Conservation (phyloP, 768 basidiomycete species). For the Boletus edulis region DNA sequence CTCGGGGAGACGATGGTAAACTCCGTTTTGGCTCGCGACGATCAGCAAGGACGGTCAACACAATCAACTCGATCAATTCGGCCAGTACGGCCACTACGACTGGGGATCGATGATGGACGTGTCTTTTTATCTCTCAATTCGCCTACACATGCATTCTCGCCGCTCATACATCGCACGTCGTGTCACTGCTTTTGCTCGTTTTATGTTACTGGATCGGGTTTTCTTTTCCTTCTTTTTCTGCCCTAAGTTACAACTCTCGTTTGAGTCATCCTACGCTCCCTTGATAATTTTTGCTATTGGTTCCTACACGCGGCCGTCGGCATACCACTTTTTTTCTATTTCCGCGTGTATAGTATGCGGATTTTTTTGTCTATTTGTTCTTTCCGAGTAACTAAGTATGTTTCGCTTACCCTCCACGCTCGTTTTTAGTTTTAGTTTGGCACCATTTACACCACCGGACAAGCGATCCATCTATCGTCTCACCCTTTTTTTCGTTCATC, state of each 20-base stretch:
- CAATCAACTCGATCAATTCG: conserved; percentile 18
- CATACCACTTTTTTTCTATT: conserved; percentile 13
- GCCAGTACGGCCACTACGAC: conserved; percentile 22
- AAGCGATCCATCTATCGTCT: conserved; percentile 22
- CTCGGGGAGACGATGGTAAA: conserved; percentile 58
- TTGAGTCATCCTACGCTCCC: conserved; percentile 29
- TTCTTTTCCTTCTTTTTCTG: not conserved
- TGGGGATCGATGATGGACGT: conserved; percentile 24
- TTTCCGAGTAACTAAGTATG: not conserved
- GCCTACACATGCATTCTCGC: not conserved
- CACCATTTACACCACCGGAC: conserved; percentile 4
- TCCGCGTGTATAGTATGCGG: conserved; percentile 31
- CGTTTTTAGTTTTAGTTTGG: conserved; percentile 9
- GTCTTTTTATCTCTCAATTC: not conserved
- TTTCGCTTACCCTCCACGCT: conserved; percentile 13
- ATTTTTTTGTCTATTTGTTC: conserved; percentile 18
- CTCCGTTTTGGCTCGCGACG: conserved; percentile 75
- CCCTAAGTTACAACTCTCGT: conserved; percentile 17
- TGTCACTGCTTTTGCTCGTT: conserved; percentile 6
- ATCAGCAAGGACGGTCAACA: conserved; percentile 41
- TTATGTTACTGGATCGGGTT: conserved; percentile 1
- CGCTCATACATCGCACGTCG: not conserved
- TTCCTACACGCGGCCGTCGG: conserved; percentile 11
- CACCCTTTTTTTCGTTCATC: conserved; percentile 20
- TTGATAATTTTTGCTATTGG: conserved; percentile 32